These are phyloP conservation scores for Annona squamosa DNA, from an alignment of 164 flowering plant species.

Conservation along the genomic window DNA sequence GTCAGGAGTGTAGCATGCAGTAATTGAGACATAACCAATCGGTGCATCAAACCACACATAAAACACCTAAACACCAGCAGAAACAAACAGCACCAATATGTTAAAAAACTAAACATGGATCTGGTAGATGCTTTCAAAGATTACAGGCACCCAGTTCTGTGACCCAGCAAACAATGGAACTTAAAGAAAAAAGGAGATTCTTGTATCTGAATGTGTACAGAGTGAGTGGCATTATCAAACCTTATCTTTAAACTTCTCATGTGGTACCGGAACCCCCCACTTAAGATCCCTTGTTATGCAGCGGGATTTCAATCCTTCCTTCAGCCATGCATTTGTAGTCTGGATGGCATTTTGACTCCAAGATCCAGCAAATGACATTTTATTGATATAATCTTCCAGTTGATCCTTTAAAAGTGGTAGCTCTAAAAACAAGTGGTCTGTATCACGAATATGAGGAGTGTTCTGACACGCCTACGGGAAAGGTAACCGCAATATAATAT, in stretches of 20 bases:
- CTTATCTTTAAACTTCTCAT: constrained; percentile 73
- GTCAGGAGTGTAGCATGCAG: constrained; percentile 70
- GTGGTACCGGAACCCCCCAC: constrained; percentile 99
- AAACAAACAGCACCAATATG: not conserved
- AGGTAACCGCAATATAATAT: not conserved
- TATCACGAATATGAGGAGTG: constrained; percentile 65
- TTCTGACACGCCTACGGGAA: constrained; percentile 47
- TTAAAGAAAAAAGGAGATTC: not conserved
- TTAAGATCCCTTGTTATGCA: constrained; percentile 93
- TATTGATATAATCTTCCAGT: constrained; percentile 57
- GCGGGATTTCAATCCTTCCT: constrained; percentile 69
- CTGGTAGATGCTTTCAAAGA: constrained; percentile 1
- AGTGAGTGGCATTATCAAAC: constrained; percentile 25
- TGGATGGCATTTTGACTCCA: constrained; percentile 98
- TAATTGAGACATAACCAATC: constrained; percentile 87
- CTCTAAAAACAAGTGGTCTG: constrained; percentile 87
- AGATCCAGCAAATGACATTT: constrained; percentile 64
- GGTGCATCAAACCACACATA: constrained; percentile 99
- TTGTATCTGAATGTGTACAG: not conserved
- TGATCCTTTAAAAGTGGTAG: constrained; percentile 63
- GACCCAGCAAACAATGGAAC: not conserved
- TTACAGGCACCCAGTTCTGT: not conserved
- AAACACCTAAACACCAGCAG: constrained; percentile 51
- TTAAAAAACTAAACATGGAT: not conserved
- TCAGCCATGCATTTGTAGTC: constrained; percentile 77